Evolutionary conservation across 768 basidiomycete species (phyloP).

Genomic region (Auricularia heimuer): DNA sequence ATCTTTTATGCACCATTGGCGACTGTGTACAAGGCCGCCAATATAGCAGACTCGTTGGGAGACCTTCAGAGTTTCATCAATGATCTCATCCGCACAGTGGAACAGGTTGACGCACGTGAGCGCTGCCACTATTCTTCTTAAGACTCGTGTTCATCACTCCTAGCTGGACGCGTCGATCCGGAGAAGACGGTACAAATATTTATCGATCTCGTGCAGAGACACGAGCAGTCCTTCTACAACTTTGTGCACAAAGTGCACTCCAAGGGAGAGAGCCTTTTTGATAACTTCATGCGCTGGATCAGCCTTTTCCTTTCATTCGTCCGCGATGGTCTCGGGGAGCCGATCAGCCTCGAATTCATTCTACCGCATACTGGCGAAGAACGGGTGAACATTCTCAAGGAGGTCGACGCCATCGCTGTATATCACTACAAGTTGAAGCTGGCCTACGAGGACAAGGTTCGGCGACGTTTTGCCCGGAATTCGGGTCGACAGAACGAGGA

Average conservation of each 20-base stretch:
- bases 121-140: slow-evolving; percentile 7
- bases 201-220: slow-evolving; percentile 85
- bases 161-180: slow-evolving; percentile 79
- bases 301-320: slow-evolving; percentile 87
- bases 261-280: slow-evolving; percentile 90
- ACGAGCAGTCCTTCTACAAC: slow-evolving; percentile 90
- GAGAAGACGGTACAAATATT: slow-evolving; percentile 83
- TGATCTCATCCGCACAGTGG: slow-evolving; percentile 91
- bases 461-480: slow-evolving; percentile 68
- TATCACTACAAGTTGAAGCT: slow-evolving; percentile 96
- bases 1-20: slow-evolving; percentile 97
- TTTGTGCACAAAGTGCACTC: slow-evolving; percentile 99
- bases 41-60: slow-evolving; percentile 84
- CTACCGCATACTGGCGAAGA: slow-evolving; percentile 76
- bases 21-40: slow-evolving; percentile 94
- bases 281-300: slow-evolving; percentile 92
- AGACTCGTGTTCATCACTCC: neutral
- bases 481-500: slow-evolving; percentile 47
- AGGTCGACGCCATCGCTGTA: slow-evolving; percentile 80
- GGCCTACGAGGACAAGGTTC: slow-evolving; percentile 82
- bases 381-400: slow-evolving; percentile 64
- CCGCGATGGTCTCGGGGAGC: slow-evolving; percentile 73
- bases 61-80: slow-evolving; percentile 92
- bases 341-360: slow-evolving; percentile 76
- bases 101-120: slow-evolving; percentile 81